Conservation (phyloP, 2,329 filamentous ascomycete genomes). For the Colletotrichum sp. region DNA sequence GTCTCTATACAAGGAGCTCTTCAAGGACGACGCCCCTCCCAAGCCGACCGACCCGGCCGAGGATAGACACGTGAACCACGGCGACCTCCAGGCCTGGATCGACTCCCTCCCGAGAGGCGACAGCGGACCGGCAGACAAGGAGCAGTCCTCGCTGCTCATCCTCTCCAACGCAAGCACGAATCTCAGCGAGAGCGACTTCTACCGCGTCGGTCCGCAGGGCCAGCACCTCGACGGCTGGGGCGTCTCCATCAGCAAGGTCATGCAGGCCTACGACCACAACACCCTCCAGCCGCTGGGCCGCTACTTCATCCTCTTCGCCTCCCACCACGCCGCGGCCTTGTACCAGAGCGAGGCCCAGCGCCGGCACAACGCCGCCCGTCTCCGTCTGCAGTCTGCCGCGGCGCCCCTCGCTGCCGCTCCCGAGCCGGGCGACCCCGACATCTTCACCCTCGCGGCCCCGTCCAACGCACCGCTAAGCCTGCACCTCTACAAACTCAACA, state of each 20-base stretch:
- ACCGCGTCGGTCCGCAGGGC: slow-evolving; percentile 66
- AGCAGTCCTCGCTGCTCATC: slow-evolving; percentile 50
- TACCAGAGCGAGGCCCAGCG: slow-evolving; percentile 63
- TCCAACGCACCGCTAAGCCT: slow-evolving; percentile 31
- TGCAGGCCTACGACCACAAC: slow-evolving; percentile 67
- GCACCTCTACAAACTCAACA: slow-evolving; percentile 3
- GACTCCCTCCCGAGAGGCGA: slow-evolving; percentile 7
- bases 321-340: slow-evolving; percentile 59
- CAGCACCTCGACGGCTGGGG: slow-evolving; percentile 73
- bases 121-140: background rate
- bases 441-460: slow-evolving; percentile 56
- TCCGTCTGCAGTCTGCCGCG: slow-evolving; percentile 32
- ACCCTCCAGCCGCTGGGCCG: slow-evolving; percentile 68
- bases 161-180: slow-evolving; percentile 63
- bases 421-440: slow-evolving; percentile 47
- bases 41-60: background rate
- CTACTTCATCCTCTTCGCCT: slow-evolving; percentile 75
- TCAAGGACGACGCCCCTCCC: background rate
- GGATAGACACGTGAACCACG: background rate
- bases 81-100: slow-evolving; percentile 19
- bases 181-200: slow-evolving; percentile 73
- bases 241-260: slow-evolving; percentile 65
- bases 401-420: slow-evolving; percentile 43
- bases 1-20: slow-evolving; percentile 14
- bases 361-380: slow-evolving; percentile 36